Conservation (phyloP, 805 yeast species). For the Lachancea sp. region DNA sequence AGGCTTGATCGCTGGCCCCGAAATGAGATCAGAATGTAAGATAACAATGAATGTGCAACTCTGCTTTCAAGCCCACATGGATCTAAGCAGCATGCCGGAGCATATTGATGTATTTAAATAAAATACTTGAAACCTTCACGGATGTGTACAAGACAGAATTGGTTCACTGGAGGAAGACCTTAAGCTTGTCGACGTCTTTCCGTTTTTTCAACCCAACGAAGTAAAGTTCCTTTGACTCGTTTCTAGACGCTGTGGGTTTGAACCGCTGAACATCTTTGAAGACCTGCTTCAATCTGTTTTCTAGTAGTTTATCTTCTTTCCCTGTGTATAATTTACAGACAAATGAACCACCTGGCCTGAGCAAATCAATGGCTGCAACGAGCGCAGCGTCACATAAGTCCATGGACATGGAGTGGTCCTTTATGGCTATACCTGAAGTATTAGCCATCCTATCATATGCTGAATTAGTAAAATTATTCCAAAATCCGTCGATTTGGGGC, state of each 20-base stretch:
- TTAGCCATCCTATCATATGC: slow-evolving; percentile 90
- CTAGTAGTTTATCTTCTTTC: slow-evolving; percentile 62
- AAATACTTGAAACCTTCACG: not conserved
- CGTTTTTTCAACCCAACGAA: slow-evolving; percentile 59
- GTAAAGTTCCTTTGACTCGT: slow-evolving; percentile 77
- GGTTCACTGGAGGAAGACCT: slow-evolving; percentile 33
- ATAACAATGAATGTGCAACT: too few species aligned
- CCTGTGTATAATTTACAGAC: slow-evolving; percentile 87
- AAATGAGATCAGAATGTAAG: not conserved
- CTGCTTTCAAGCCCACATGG: too few species aligned
- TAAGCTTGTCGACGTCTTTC: slow-evolving; percentile 36
- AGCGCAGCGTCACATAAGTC: slow-evolving; percentile 89
- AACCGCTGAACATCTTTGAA: slow-evolving; percentile 60
- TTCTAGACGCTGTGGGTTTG: slow-evolving; percentile 78
- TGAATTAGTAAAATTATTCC: slow-evolving; percentile 64
- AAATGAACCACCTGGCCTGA: slow-evolving; percentile 63
- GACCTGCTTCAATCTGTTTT: slow-evolving; percentile 46
- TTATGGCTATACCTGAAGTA: slow-evolving; percentile 73
- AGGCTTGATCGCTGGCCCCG: slow-evolving; percentile 7
- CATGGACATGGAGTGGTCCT: slow-evolving; percentile 79
- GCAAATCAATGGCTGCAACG: slow-evolving; percentile 61
- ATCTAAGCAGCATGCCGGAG: too few species aligned
- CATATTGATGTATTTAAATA: not conserved
- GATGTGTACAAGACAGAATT: too few species aligned
- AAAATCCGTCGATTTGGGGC: slow-evolving; percentile 45